phyloP scores from a whole-genome alignment of 768 basidiomycete species.

The Daedalea quercina region DNA sequence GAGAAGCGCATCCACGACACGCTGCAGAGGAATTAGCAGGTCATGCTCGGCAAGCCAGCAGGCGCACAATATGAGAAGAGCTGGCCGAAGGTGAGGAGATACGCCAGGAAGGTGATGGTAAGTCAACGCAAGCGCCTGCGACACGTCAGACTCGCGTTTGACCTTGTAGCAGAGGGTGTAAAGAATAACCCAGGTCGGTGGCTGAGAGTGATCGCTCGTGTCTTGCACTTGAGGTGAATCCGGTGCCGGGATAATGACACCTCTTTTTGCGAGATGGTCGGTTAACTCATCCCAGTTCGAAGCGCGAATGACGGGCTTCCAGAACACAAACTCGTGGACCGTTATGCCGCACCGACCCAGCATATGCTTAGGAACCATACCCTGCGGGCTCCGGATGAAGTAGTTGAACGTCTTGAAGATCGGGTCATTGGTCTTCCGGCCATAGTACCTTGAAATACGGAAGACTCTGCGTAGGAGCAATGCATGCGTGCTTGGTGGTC shows the following conservation, averaged over 20 bases:
- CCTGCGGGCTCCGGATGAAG: background rate
- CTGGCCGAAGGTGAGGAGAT: constrained; percentile 29
- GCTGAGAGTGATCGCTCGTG: background rate
- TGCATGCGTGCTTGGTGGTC: background rate
- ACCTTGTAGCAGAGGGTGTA: constrained; percentile 41
- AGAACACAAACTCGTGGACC: constrained; percentile 1
- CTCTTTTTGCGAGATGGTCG: background rate
- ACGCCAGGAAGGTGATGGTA: constrained; percentile 30
- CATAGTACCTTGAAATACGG: background rate
- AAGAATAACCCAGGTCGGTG: constrained; percentile 52
- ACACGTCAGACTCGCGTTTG: constrained; percentile 37
- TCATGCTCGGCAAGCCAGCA: constrained; percentile 2
- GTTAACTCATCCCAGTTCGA: constrained; percentile 1
- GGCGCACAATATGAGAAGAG: constrained; percentile 39
- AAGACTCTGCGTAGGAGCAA: background rate
- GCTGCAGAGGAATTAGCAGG: background rate
- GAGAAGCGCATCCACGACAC: background rate
- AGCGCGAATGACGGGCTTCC: constrained; percentile 4
- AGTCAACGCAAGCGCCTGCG: constrained; percentile 35
- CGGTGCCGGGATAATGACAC: background rate
- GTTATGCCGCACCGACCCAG: background rate
- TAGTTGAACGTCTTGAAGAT: background rate
- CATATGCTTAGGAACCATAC: background rate
- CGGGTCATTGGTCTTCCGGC: background rate
- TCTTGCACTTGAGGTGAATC: background rate